phyloP scores from a whole-genome alignment of 1,284 basidiomycete genomes.

The Boletus smithii region DNA sequence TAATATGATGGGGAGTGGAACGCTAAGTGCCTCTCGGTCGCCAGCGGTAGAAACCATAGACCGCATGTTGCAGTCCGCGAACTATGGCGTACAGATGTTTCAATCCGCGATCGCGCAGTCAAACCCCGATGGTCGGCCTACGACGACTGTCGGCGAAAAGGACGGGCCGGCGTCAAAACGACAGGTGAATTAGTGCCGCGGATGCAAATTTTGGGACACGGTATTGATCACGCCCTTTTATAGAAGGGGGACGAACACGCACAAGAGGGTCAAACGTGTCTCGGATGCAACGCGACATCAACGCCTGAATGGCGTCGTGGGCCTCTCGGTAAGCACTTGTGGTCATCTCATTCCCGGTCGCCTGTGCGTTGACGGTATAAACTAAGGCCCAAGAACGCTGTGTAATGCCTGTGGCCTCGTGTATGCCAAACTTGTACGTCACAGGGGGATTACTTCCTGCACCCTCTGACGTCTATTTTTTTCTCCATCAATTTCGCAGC shows the following conservation, averaged over 20 bases:
- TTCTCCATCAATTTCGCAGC: slow-evolving; percentile 17
- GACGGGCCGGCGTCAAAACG: slow-evolving; percentile 37
- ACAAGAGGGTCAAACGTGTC: slow-evolving; percentile 64
- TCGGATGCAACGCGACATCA: slow-evolving; percentile 77
- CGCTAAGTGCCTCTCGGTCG: slow-evolving; percentile 26
- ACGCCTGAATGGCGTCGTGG: slow-evolving; percentile 82
- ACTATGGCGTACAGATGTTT: slow-evolving; percentile 50
- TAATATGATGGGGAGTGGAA: slow-evolving; percentile 30
- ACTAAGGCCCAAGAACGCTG: slow-evolving; percentile 51
- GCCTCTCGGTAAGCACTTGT: slow-evolving; percentile 59
- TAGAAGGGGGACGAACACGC: slow-evolving; percentile 46
- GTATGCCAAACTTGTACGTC: slow-evolving; percentile 56
- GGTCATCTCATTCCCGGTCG: slow-evolving; percentile 27
- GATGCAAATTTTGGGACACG: slow-evolving; percentile 12
- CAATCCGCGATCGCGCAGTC: slow-evolving; percentile 37
- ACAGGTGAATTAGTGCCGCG: slow-evolving; percentile 40
- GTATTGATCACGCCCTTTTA: slow-evolving; percentile 17
- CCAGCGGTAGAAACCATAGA: slow-evolving; percentile 42
- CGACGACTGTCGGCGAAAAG: slow-evolving; percentile 27
- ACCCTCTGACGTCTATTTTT: slow-evolving; percentile 16
- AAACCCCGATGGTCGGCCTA: slow-evolving; percentile 27
- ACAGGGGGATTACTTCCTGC: slow-evolving; percentile 19
- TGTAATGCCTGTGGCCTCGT: slow-evolving; percentile 60
- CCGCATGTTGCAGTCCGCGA: slow-evolving; percentile 48
- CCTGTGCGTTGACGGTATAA: slow-evolving; percentile 22